Evolutionary conservation across 2,329 filamentous ascomycete genomes (phyloP), one percentile per base, ranked within the genome.

Genomic region (Aureobasidium sp.): DNA sequence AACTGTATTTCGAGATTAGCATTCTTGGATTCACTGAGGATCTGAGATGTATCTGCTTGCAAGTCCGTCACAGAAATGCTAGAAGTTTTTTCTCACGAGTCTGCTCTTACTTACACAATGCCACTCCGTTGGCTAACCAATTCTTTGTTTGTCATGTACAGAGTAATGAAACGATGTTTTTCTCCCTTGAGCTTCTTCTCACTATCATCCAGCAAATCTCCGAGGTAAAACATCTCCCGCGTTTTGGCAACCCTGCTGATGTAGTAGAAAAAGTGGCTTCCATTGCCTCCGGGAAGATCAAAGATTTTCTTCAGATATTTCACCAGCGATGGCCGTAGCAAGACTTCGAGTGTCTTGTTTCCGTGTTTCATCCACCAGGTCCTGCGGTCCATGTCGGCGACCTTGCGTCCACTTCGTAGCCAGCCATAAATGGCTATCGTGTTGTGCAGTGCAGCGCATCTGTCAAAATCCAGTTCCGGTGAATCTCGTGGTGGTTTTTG

Each of bases 351-450:
- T 5, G 53, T 44, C 21, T 60, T 56, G 30, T 56, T 63, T 22
- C 64, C 63, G 44, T 64, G 59, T 35, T 58, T 60, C 40, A 57
- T 57, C 64, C 64, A 66, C 64, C 64, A 66, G 3, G 63, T 61
- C 24, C 59, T 56, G 54, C 64, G 63, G 40, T 61, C 57, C 56
- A 66, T 58, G 14, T 60, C 54, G 3, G 59, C 58, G 37, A 66
- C 61, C 22, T 62, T 63, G 52, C 61, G 62, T 22, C 64, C 64
- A 34, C 62, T 63, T 45, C 60, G 62, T 17, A 66, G 58, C 64
- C 64, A 66, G 50, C 63, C 64, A 54, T 66, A 66, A n/a, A 66
- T 58, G n/a, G 62, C 55, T 17, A 66, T 56, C 10, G 62, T 64
- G 55, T 66, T 66, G 56, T 66, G 64, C 30, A 66, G 54, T 3